Evolutionary conservation across 129 eudicot species (phyloP), one percentile per base, ranked within the genome.

Genomic region (Artemisia tridentata): DNA sequence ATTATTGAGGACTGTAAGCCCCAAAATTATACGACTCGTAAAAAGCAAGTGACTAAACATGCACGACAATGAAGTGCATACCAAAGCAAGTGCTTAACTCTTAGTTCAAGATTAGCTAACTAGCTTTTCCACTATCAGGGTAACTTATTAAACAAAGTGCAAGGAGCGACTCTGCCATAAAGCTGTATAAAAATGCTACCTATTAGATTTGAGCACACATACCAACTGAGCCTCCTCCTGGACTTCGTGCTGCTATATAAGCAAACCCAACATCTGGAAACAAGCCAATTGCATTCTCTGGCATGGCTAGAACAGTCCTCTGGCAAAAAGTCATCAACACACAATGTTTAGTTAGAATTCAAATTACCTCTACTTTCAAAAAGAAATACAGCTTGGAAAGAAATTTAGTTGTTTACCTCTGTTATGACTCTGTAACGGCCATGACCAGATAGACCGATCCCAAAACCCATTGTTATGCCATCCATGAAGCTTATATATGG

Each of bases 401-500:
- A 51, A 49, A 63, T 52, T 21, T 65, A 92, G 96, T 89, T 92
- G 67, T 46, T 21, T 65, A 92, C 98, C 91, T 92, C 98, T 12
- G 96, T 92, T 25, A 92, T 67, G 68, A 88, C 77, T 69, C 91
- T 82, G 81, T 88, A 92, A n/a, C 80, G 80, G 50, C 98, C 98
- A 78, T 92, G 98, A 52, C 98, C 98, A 76, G 96, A 92, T 66
- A 92, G 83, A 17, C 98, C 98, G 51, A 92, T 92, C 16, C 98
- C 98, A 72, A 92, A 92, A 29, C 98, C 98, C 98, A 92, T 92
- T 54, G 98, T 92, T 56, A 92, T 86, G 72, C 98, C 98, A 84
- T 92, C 98, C 96, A 91, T 91, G 72, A 91, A 81, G 73, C 87
- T 79, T 73, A 91, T 79, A 67, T 84, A 92, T 21, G 98, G 96